Percentiles rank a stretch among this genome's conserved stretches.
These are phyloP conservation scores for Dalbergia oliveri DNA, from an alignment of 306 rosid species.

Conservation along the genomic window DNA sequence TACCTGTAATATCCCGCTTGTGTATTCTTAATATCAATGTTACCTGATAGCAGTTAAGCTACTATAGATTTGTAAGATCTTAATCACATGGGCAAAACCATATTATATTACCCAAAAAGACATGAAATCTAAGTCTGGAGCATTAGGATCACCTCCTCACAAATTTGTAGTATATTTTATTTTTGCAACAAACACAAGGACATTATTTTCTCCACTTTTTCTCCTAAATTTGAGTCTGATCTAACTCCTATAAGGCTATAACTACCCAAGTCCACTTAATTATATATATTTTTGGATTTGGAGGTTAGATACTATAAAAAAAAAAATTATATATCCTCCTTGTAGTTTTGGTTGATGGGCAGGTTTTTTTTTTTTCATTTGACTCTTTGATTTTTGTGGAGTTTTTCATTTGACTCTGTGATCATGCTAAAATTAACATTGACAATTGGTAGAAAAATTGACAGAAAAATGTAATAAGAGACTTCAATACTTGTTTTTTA, in stretches of 20 bases:
- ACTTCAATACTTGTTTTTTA: too few species aligned
- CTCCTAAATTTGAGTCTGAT: not conserved
- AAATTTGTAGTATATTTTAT: not conserved
- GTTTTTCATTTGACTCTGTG: too few species aligned
- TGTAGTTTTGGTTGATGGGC: too few species aligned
- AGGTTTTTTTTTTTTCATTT: too few species aligned
- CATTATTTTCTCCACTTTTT: not conserved
- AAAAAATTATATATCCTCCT: not conserved
- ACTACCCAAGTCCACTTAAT: not conserved
- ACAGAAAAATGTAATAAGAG: too few species aligned
- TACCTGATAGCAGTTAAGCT: not conserved
- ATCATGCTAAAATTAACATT: too few species aligned
- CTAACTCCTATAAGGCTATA: not conserved
- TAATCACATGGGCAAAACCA: not conserved
- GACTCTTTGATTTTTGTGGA: too few species aligned
- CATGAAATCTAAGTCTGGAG: not conserved
- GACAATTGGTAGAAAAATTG: too few species aligned
- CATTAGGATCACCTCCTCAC: not conserved
- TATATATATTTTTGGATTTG: not conserved
- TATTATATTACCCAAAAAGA: not conserved
- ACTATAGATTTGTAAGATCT: conserved; percentile 6
- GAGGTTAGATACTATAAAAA: not conserved
- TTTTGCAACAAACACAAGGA: not conserved
- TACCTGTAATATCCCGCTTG: not conserved
- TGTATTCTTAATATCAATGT: not conserved